Evolutionary conservation across 495 filamentous ascomycete genomes (phyloP), one percentile per base, ranked within the genome.

Genomic region (Neurospora pannonica): DNA sequence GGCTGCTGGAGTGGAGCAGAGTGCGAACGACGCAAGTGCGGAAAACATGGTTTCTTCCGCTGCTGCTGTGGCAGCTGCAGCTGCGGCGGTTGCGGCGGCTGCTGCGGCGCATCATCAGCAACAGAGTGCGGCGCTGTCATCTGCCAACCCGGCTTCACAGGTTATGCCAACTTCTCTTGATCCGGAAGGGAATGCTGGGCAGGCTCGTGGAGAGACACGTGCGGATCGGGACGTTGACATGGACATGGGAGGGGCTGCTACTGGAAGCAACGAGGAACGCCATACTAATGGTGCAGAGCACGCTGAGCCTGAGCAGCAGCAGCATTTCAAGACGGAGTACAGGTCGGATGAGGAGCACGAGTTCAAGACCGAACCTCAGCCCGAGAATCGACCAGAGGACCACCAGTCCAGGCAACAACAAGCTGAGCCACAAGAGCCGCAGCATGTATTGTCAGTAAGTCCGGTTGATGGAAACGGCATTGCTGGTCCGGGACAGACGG

Each of bases 1-100:
- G 7, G 78, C 79, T 5, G 81, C 80, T 31, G 71, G 74, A 3
- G 34, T 75, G 4, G 79, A 78, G 70, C 60, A 71, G 17, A 77
- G 71, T 28, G 77, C 74, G 19, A 71, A 74, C 60, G 34, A 72
- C 15, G 80, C 77, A n/a, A 36, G 70, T 15, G 72, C 37, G 9
- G 70, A 73, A 6, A 78, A 75, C 70, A 80, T 67, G 54, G 54
- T 67, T 34, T 67, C 54, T 39, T 17, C 37, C 40, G 10, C 19
- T 38, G 54, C 72, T 13, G 42, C 71, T 11, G 72, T 38, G n/a
- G 31, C 31, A 2, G 72, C 72, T 70, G 60, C 54, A 5, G 72
- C 48, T n/a, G 46, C 72, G 13, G 37, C 46, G 3, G 46, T 38
- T 38, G 72, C 62, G 37, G 54, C 54, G 28, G 54, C 54, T 19